phyloP scores from a whole-genome alignment of 2,329 filamentous ascomycete species.

The Fusarium nanum region DNA sequence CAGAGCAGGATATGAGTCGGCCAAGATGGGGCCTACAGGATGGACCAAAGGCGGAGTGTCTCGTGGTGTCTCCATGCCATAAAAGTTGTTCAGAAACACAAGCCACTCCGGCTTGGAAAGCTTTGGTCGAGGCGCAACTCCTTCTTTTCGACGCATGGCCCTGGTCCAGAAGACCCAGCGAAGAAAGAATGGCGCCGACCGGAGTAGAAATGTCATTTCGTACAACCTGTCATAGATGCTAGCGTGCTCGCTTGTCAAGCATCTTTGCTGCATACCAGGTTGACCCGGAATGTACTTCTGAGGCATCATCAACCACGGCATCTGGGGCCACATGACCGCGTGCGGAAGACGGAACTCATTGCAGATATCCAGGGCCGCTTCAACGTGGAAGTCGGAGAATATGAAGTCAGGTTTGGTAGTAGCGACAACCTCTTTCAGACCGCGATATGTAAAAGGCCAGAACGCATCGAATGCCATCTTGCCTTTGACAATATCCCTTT shows the following conservation, averaged over 20 bases:
- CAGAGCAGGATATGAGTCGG: background rate
- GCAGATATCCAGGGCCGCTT: slow-evolving; percentile 4
- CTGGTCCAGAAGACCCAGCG: slow-evolving; percentile 6
- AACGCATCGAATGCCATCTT: slow-evolving; percentile 6
- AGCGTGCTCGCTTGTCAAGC: slow-evolving; percentile 6
- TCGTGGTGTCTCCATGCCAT: slow-evolving; percentile 10
- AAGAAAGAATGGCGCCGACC: background rate
- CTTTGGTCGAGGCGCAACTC: background rate
- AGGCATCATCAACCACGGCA: slow-evolving; percentile 17
- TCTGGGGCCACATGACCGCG: slow-evolving; percentile 11
- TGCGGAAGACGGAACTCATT: slow-evolving; percentile 2
- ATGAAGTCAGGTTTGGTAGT: slow-evolving; percentile 1
- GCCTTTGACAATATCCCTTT: slow-evolving; percentile 2
- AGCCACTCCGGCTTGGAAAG: slow-evolving; percentile 6
- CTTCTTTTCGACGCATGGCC: background rate
- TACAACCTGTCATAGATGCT: slow-evolving; percentile 3
- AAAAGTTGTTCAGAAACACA: slow-evolving; percentile 10
- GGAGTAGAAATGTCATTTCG: slow-evolving; percentile 5
- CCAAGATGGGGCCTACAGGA: slow-evolving; percentile 3
- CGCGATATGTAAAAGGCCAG: slow-evolving; percentile 4
- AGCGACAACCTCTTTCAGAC: background rate
- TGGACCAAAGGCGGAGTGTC: slow-evolving; percentile 8
- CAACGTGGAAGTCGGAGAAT: slow-evolving; percentile 13
- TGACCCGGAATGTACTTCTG: slow-evolving; percentile 11
- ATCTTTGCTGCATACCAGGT: slow-evolving; percentile 6